Percentiles rank a stretch among this genome's conserved stretches.
Conservation (phyloP, 1,284 basidiomycete genomes). For the Ustilago cynodontis region DNA sequence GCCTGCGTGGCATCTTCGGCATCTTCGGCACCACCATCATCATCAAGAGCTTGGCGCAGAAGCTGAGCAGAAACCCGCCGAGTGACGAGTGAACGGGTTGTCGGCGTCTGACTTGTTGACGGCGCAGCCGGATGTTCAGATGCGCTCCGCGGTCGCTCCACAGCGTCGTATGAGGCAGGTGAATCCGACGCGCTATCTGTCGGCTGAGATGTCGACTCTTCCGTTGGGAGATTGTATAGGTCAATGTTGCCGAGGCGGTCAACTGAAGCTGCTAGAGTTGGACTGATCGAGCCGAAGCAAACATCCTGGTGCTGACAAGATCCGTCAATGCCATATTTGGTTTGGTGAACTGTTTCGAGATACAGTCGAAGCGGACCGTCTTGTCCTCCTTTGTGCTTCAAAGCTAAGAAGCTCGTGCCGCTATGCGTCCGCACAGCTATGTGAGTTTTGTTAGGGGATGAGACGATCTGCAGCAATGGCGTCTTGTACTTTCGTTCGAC, state of each 20-base stretch:
- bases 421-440: conserved; percentile 28
- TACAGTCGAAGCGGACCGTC: not conserved
- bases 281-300: conserved; percentile 12
- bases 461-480: conserved; percentile 33
- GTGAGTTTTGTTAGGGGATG: conserved; percentile 6
- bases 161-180: not conserved
- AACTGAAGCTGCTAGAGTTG: conserved; percentile 13
- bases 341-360: conserved; percentile 14
- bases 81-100: not conserved
- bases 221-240: not conserved
- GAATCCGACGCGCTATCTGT: not conserved
- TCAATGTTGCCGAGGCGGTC: conserved; percentile 30
- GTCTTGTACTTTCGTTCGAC: conserved; percentile 21
- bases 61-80: not conserved
- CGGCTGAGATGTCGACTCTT: not conserved
- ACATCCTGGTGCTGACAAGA: conserved; percentile 32
- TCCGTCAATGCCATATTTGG: conserved; percentile 8
- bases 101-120: not conserved
- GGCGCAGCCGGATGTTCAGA: not conserved
- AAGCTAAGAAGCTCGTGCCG: conserved; percentile 23
- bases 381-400: not conserved
- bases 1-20: not conserved
- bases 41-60: not conserved
- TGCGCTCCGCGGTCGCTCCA: not conserved
- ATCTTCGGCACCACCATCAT: not conserved